Evolutionary conservation across 805 yeast species (phyloP).

Genomic region (Hanseniaspora singularis): DNA sequence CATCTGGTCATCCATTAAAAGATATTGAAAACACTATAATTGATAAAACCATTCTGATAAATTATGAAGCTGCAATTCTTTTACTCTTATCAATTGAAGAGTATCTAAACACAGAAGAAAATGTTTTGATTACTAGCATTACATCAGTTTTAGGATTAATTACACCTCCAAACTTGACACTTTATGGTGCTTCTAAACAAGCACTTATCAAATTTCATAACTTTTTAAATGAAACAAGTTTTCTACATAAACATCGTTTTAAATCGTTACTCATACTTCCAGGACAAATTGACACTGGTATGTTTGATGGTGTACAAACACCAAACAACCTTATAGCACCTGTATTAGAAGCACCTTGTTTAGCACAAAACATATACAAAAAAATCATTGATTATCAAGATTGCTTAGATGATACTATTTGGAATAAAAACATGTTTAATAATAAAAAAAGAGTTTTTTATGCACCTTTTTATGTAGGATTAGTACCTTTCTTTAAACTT

Average conservation of each 20-base stretch:
- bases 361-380: conserved; percentile 47
- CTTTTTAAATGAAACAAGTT: conserved; percentile 52
- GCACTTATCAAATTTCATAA: conserved; percentile 79
- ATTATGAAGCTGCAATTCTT: conserved; percentile 33
- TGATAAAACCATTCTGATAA: conserved; percentile 50
- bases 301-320: conserved; percentile 64
- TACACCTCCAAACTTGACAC: conserved; percentile 67
- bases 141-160: conserved; percentile 77
- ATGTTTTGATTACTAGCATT: conserved; percentile 66
- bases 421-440: conserved; percentile 36
- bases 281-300: conserved; percentile 66
- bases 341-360: conserved; percentile 52
- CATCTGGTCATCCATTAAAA: conserved; percentile 44
- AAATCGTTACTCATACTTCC: conserved; percentile 72
- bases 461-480: conserved; percentile 63
- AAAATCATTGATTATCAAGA: conserved; percentile 50
- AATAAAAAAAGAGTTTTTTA: conserved; percentile 61
- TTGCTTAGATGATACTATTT: conserved; percentile 62
- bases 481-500: conserved; percentile 59
- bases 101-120: background rate
- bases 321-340: conserved; percentile 76
- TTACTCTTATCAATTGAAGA: background rate
- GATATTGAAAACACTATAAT: conserved; percentile 42
- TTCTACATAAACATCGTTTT: conserved; percentile 42
- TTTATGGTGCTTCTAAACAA: conserved; percentile 84